These are phyloP conservation scores for Mycena maculata DNA, from an alignment of 768 basidiomycete species.

Conservation along the genomic window DNA sequence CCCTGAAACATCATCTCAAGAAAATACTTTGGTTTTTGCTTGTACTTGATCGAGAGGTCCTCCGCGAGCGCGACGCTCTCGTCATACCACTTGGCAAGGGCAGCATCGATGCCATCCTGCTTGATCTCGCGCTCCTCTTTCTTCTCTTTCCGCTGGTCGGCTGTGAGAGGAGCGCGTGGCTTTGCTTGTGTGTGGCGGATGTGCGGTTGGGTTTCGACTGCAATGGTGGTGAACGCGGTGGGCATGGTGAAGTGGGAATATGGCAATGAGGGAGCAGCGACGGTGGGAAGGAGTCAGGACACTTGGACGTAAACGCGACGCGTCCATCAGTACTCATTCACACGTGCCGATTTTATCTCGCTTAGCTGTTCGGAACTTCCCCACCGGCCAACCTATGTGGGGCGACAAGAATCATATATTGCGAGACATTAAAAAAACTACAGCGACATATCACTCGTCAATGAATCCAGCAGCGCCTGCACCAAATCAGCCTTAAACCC, in stretches of 20 bases:
- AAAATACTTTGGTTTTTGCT: not conserved
- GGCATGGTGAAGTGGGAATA: not conserved
- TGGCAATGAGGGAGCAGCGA: not conserved
- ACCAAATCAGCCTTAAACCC: not conserved
- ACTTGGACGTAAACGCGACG: not conserved
- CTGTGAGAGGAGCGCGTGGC: not conserved
- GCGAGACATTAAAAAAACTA: too few species aligned
- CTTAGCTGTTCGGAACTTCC: too few species aligned
- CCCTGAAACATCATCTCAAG: constrained; percentile 7
- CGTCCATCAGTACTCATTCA: not conserved
- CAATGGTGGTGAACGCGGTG: not conserved
- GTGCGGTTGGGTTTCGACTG: not conserved
- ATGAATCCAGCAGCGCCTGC: not conserved
- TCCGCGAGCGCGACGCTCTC: not conserved
- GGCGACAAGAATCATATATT: too few species aligned
- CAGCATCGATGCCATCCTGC: not conserved
- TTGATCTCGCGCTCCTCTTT: not conserved
- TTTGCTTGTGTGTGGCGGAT: not conserved
- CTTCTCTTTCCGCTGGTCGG: not conserved
- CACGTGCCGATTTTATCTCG: too few species aligned
- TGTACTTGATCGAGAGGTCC: not conserved
- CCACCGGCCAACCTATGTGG: too few species aligned
- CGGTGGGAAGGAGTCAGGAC: too few species aligned
- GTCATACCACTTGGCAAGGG: not conserved
- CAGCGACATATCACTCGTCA: not conserved